Percentiles rank a stretch among this genome's conserved stretches.
phyloP scores from a whole-genome alignment of 148 eudicot genomes.

The Amaranthus palmeri region DNA sequence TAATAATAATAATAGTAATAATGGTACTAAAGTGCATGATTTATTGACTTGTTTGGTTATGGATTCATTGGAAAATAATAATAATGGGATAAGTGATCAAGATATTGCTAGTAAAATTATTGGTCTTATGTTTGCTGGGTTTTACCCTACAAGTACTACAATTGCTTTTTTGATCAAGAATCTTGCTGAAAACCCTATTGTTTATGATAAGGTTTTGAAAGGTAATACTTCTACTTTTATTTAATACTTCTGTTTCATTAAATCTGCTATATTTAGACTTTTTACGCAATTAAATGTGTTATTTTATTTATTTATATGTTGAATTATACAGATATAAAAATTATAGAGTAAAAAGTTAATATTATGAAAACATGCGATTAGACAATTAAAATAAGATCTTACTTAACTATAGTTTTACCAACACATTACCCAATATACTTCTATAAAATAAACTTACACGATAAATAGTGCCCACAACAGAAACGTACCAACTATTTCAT shows the following conservation, averaged over 20 bases:
- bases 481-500: too few relatives aligned
- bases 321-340: too few relatives aligned
- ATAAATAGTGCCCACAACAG: too few relatives aligned
- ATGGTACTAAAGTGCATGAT: not conserved
- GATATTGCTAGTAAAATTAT: slow-evolving; percentile 29
- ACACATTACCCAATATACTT: too few relatives aligned
- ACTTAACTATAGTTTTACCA: too few relatives aligned
- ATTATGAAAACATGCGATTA: too few relatives aligned
- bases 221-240: slow-evolving; percentile 8
- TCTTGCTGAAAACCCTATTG: slow-evolving; percentile 24
- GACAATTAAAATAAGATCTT: too few relatives aligned
- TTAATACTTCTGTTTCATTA: not conserved
- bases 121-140: slow-evolving; percentile 28
- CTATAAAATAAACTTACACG: too few relatives aligned
- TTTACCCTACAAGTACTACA: slow-evolving; percentile 24
- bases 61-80: not conserved
- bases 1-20: not conserved
- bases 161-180: slow-evolving; percentile 26
- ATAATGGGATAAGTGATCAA: slow-evolving; percentile 26
- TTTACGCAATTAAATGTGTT: too few relatives aligned
- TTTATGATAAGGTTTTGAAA: slow-evolving; percentile 24
- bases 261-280: too few relatives aligned
- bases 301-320: too few relatives aligned
- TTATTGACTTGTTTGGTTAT: slow-evolving; percentile 9
- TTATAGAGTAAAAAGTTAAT: too few relatives aligned